Conservation (phyloP, 805 yeast species). For the Candida khao-thaluensis region DNA sequence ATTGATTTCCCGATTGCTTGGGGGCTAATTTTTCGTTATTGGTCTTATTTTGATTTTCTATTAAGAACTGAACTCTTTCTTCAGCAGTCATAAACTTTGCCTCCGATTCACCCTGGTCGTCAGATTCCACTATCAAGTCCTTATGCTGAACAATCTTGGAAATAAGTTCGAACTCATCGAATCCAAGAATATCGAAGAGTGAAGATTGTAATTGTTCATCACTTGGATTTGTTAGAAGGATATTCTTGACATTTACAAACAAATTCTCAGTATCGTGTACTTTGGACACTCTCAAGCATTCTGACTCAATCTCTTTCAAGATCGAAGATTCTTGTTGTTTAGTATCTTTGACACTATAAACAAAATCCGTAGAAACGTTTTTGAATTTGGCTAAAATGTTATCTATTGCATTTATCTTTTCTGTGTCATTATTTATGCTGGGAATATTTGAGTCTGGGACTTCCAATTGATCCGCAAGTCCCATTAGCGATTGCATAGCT, state of each 20-base stretch:
- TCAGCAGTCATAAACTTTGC: conserved; percentile 46
- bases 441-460: conserved; percentile 29
- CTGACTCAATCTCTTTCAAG: conserved; percentile 24
- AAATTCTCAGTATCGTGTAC: conserved; percentile 33
- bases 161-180: conserved; percentile 80
- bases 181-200: conserved; percentile 79
- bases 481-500: conserved; percentile 74
- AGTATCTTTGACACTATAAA: conserved; percentile 18
- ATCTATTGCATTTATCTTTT: conserved; percentile 26
- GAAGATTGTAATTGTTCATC: conserved; percentile 68
- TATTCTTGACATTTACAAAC: conserved; percentile 11
- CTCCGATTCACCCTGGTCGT: background rate
- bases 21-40: conserved; percentile 51
- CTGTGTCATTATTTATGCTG: conserved; percentile 35
- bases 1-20: conserved; percentile 47
- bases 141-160: conserved; percentile 56
- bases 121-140: conserved; percentile 18
- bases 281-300: conserved; percentile 33
- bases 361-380: conserved; percentile 33
- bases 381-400: conserved; percentile 37
- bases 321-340: conserved; percentile 7
- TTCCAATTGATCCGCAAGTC: conserved; percentile 36
- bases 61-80: conserved; percentile 54
- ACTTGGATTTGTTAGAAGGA: conserved; percentile 9
- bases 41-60: conserved; percentile 48